Conservation (phyloP, 495 filamentous ascomycete genomes). For the Xanthoparmelia taractica region DNA sequence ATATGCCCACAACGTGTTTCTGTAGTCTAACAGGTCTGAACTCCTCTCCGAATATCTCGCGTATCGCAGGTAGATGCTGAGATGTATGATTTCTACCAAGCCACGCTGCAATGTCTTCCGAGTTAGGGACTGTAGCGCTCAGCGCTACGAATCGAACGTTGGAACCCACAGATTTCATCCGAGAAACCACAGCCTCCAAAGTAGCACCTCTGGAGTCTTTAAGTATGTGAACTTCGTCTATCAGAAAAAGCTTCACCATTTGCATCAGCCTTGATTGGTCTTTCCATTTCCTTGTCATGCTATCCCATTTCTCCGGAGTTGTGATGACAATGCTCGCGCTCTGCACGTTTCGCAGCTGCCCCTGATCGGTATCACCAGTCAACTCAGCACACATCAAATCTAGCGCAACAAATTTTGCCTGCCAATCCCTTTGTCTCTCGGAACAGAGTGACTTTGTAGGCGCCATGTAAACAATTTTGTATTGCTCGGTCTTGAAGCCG, state of each 20-base stretch:
- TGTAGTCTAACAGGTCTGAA: constrained; percentile 82
- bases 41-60: constrained; percentile 83
- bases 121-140: constrained; percentile 92
- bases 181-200: constrained; percentile 89
- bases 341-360: constrained; percentile 65
- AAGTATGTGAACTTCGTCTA: constrained; percentile 94
- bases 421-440: constrained; percentile 79
- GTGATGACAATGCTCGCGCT: constrained; percentile 88
- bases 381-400: constrained; percentile 74
- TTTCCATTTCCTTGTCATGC: constrained; percentile 91
- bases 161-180: constrained; percentile 87
- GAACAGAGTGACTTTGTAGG: constrained; percentile 90
- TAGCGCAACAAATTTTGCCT: constrained; percentile 68
- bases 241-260: constrained; percentile 82
- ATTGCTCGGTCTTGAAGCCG: constrained; percentile 54
- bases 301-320: constrained; percentile 98
- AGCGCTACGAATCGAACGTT: constrained; percentile 86
- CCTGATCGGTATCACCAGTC: constrained; percentile 81
- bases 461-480: constrained; percentile 93
- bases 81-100: constrained; percentile 68
- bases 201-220: constrained; percentile 86
- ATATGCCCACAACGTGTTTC: constrained; percentile 77
- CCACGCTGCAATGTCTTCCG: constrained; percentile 83
- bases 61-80: constrained; percentile 58
- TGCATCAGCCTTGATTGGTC: constrained; percentile 79